Conservation (phyloP, 768 basidiomycete species). For the Auricularia cornea region DNA sequence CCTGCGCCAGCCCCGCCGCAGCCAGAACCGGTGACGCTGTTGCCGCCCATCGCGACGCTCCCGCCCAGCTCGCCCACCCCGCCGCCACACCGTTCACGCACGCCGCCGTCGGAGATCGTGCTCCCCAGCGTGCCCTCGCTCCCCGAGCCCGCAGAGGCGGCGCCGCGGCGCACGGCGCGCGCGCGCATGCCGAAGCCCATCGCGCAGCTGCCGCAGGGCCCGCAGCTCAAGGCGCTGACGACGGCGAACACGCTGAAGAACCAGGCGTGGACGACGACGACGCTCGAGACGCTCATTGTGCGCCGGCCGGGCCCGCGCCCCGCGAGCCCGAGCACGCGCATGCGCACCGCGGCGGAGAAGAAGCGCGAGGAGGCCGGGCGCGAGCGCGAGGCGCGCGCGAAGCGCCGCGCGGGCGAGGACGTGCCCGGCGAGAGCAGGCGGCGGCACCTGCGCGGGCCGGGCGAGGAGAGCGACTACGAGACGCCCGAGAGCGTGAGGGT, state of each 20-base stretch:
- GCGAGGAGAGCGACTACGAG: conserved; percentile 75
- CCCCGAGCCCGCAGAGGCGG: neutral
- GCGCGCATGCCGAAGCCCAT: conserved; percentile 10
- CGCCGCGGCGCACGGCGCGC: conserved; percentile 18
- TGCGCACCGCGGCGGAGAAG: conserved; percentile 58
- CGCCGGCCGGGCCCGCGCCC: conserved; percentile 62
- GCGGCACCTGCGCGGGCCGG: conserved; percentile 56
- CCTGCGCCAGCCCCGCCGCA: neutral
- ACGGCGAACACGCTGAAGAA: conserved; percentile 64
- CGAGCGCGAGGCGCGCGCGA: conserved; percentile 38
- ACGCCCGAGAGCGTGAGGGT: conserved; percentile 44
- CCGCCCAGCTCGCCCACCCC: neutral
- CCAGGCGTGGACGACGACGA: conserved; percentile 52
- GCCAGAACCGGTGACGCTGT: neutral
- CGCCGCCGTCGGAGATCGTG: neutral
- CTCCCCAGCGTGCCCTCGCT: neutral
- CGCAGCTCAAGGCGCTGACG: conserved; percentile 52
- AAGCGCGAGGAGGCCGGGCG: conserved; percentile 47
- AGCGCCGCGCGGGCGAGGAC: conserved; percentile 37
- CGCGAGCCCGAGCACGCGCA: conserved; percentile 71
- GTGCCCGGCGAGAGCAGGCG: conserved; percentile 24
- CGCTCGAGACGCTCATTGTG: conserved; percentile 62
- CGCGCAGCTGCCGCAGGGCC: conserved; percentile 21
- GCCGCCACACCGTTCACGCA: neutral
- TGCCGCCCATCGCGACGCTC: neutral